Conservation (phyloP, 371 early-diverging fungal species). For the Umbelopsis sp. region DNA sequence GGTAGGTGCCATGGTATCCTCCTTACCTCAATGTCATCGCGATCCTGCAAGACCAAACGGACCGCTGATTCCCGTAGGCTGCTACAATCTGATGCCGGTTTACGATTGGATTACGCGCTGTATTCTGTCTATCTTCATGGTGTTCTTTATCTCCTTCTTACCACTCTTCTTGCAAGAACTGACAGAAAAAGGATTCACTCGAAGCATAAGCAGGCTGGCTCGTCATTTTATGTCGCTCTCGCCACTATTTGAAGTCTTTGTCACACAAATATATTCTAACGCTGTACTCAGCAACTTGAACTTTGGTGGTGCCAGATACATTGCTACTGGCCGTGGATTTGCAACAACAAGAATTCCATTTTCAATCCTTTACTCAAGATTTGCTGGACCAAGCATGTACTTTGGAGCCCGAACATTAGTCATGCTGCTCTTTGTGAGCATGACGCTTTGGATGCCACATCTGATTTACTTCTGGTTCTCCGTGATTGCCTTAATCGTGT, state of each 20-base stretch:
- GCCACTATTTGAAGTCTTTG: slow-evolving; percentile 89
- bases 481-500: slow-evolving; percentile 68
- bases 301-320: slow-evolving; percentile 88
- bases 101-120: slow-evolving; percentile 83
- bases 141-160: slow-evolving; percentile 82
- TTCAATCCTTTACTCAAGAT: slow-evolving; percentile 76
- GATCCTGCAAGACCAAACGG: slow-evolving; percentile 33
- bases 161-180: slow-evolving; percentile 87
- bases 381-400: slow-evolving; percentile 83
- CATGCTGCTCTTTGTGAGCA: slow-evolving; percentile 76
- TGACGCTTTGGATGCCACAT: slow-evolving; percentile 75
- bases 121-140: slow-evolving; percentile 78
- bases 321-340: slow-evolving; percentile 90
- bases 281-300: slow-evolving; percentile 81
- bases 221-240: slow-evolving; percentile 86
- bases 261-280: slow-evolving; percentile 87
- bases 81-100: slow-evolving; percentile 74
- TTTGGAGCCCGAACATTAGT: slow-evolving; percentile 77
- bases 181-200: slow-evolving; percentile 82
- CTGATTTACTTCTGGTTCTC: slow-evolving; percentile 88
- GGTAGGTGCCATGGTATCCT: slow-evolving; percentile 72
- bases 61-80: slow-evolving; percentile 38
- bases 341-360: slow-evolving; percentile 86
- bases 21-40: slow-evolving; percentile 54
- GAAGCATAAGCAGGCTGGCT: slow-evolving; percentile 72